These are phyloP conservation scores for Botrytis paeoniae DNA, from an alignment of 2,329 filamentous ascomycete species.

Conservation along the genomic window DNA sequence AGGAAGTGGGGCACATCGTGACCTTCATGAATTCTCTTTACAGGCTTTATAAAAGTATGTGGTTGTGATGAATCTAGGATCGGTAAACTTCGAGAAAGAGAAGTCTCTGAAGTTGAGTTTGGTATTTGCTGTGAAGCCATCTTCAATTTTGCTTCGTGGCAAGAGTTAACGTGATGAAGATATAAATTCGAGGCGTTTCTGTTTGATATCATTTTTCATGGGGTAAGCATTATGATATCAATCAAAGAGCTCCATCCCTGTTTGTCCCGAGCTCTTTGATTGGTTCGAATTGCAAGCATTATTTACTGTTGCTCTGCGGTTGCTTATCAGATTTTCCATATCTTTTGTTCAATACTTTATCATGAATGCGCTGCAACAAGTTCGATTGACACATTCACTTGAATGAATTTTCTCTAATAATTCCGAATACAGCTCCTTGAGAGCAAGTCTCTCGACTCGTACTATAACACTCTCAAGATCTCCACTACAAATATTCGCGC, in stretches of 20 bases:
- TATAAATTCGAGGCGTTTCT: conserved; percentile 1
- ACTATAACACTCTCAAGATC: too few species aligned
- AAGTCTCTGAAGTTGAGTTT: neutral
- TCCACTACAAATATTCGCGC: neutral
- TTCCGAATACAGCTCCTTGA: neutral
- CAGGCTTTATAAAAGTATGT: conserved; percentile 63
- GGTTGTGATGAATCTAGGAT: conserved; percentile 46
- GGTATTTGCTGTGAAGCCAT: conserved; percentile 1
- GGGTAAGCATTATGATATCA: conserved; percentile 4
- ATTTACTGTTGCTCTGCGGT: neutral
- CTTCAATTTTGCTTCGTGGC: neutral
- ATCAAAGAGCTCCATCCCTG: conserved; percentile 8
- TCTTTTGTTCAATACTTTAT: neutral
- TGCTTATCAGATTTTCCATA: conserved; percentile 1
- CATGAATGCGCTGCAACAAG: neutral
- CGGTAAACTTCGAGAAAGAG: conserved; percentile 20
- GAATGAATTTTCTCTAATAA: too few species aligned
- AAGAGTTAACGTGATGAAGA: neutral
- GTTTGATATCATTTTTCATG: neutral
- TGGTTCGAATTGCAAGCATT: neutral
- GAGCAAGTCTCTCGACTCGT: neutral
- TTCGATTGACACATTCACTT: neutral
- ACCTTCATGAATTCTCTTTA: conserved; percentile 81
- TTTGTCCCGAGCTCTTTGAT: neutral
- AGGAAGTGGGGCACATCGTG: conserved; percentile 80